Conservation (phyloP, 163 green algal genomes). For the Smithsoniella earleae region DNA sequence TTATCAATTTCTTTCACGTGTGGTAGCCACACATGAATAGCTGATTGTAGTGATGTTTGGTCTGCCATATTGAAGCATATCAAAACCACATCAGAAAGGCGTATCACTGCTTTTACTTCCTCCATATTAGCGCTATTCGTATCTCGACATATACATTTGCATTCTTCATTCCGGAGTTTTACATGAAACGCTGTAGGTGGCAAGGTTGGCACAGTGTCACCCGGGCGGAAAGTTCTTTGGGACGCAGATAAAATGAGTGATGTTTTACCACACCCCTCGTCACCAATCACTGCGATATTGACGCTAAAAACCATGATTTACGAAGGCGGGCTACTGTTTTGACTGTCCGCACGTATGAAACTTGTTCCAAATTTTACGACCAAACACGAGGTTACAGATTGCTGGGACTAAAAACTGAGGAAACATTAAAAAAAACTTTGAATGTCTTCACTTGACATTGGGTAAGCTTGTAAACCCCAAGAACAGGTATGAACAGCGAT, state of each 20-base stretch:
- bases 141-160: constrained; percentile 25
- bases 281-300: constrained; percentile 2
- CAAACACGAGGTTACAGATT: background rate
- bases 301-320: background rate
- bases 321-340: too few species aligned
- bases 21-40: constrained; percentile 17
- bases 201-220: background rate
- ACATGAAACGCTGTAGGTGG: background rate
- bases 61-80: constrained; percentile 27
- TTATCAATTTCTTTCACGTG: constrained; percentile 14
- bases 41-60: constrained; percentile 15
- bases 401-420: background rate
- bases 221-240: background rate
- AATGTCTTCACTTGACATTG: background rate
- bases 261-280: constrained; percentile 12
- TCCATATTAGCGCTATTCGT: constrained; percentile 21
- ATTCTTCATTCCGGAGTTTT: constrained; percentile 4
- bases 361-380: too few species aligned
- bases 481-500: too few species aligned
- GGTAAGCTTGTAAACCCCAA: background rate
- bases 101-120: constrained; percentile 1
- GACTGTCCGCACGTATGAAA: too few species aligned
- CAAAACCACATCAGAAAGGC: constrained; percentile 1
- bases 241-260: constrained; percentile 4
- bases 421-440: background rate